A percentile compares a stretch with the other conserved stretches of the same genome.
Evolutionary conservation across 2,329 filamentous ascomycete genomes (phyloP).

Genomic region (Ceratocystis harringtonii): DNA sequence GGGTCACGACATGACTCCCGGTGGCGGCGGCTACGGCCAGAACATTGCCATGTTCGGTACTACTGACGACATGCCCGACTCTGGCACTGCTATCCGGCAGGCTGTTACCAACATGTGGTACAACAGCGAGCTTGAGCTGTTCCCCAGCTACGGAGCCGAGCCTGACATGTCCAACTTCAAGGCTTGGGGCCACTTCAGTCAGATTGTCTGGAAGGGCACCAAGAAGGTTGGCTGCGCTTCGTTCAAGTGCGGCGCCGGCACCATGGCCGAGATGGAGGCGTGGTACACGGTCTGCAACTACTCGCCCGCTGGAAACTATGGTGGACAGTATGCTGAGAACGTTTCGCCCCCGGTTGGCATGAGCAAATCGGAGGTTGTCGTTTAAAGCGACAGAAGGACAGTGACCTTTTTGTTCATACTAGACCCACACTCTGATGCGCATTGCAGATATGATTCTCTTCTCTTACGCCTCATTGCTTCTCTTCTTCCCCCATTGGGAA

Average conservation of each 20-base stretch:
- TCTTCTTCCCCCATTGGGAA: background rate
- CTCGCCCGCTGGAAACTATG: constrained; percentile 50
- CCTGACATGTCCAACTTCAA: constrained; percentile 50
- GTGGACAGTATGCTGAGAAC: constrained; percentile 35
- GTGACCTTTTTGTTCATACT: background rate
- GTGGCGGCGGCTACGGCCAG: constrained; percentile 63
- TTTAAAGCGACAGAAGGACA: constrained; percentile 20
- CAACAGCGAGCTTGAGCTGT: constrained; percentile 55
- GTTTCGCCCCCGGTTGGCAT: constrained; percentile 29
- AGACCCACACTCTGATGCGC: background rate
- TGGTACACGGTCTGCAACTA: constrained; percentile 88
- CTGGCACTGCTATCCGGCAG: constrained; percentile 39
- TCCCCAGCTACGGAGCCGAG: constrained; percentile 43
- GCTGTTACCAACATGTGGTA: constrained; percentile 79
- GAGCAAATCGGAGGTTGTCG: constrained; percentile 20
- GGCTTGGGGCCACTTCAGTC: constrained; percentile 42
- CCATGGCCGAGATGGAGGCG: constrained; percentile 34
- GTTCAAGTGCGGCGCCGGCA: constrained; percentile 46
- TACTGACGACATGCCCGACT: constrained; percentile 25
- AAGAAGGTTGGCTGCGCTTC: constrained; percentile 43
- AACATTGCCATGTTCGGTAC: constrained; percentile 62
- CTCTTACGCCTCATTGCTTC: constrained; percentile 6
- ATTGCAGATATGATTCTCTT: constrained; percentile 1
- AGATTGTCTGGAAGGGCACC: constrained; percentile 30
- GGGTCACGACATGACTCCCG: constrained; percentile 53